Percentiles rank a stretch among this genome's conserved stretches.
These are phyloP conservation scores for Leccinum variicolor DNA, from an alignment of 768 basidiomycete species.

Conservation along the genomic window DNA sequence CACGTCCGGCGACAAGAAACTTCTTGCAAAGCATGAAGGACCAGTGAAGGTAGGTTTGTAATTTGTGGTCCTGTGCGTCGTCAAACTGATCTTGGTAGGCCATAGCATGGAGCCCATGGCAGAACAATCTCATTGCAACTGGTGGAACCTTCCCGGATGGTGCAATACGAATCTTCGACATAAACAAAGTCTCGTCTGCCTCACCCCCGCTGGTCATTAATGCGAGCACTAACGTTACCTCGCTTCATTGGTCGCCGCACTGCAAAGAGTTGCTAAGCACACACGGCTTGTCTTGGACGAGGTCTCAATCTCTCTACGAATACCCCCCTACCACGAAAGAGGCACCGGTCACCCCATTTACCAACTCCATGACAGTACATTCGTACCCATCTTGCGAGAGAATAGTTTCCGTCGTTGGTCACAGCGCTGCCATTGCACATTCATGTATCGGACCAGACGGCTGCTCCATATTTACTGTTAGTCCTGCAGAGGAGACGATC, in stretches of 20 bases:
- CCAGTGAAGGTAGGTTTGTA: slow-evolving; percentile 38
- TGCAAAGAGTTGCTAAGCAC: slow-evolving; percentile 85
- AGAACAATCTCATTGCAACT: slow-evolving; percentile 60
- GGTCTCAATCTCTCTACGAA: slow-evolving; percentile 17
- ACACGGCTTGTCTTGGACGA: slow-evolving; percentile 46
- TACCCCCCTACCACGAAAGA: slow-evolving; percentile 21
- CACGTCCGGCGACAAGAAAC: slow-evolving; percentile 30
- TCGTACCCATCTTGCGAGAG: slow-evolving; percentile 51
- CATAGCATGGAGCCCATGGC: slow-evolving; percentile 75
- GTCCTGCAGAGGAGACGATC: slow-evolving; percentile 62
- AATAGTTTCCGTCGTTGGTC: slow-evolving; percentile 55
- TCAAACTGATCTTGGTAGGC: slow-evolving; percentile 40
- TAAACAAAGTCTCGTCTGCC: slow-evolving; percentile 38
- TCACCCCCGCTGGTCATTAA: slow-evolving; percentile 45
- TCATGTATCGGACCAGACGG: slow-evolving; percentile 64
- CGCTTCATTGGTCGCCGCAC: slow-evolving; percentile 67
- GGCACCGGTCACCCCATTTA: slow-evolving; percentile 25
- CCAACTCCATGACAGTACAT: slow-evolving; percentile 47
- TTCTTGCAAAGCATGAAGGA: slow-evolving; percentile 41
- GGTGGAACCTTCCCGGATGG: slow-evolving; percentile 66
- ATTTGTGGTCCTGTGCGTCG: neutral
- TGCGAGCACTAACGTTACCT: slow-evolving; percentile 52
- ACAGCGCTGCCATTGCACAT: slow-evolving; percentile 51
- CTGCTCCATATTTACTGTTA: slow-evolving; percentile 60
- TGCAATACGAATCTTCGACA: slow-evolving; percentile 50